phyloP scores from a whole-genome alignment of 371 early-diverging fungal species.

The Syncephalastrum monosporum region DNA sequence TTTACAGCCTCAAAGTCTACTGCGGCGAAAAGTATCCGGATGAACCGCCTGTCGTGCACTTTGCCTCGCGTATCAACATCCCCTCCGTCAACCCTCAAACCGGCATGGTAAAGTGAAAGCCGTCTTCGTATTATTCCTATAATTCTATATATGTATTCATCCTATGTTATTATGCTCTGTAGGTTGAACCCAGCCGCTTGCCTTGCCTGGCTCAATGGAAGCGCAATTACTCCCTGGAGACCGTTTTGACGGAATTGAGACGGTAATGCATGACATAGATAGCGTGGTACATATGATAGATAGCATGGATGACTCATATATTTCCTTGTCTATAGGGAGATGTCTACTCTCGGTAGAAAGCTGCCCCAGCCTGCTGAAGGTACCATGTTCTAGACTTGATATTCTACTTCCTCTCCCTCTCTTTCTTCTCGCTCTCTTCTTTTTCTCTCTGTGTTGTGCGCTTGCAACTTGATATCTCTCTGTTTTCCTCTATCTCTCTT shows the following conservation, averaged over 20 bases:
- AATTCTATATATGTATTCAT: not conserved
- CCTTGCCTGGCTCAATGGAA: conserved; percentile 83
- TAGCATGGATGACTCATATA: not conserved
- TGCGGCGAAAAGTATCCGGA: conserved; percentile 91
- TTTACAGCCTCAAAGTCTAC: conserved; percentile 81
- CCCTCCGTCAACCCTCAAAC: conserved; percentile 83
- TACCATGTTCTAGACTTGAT: conserved; percentile 49
- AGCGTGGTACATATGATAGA: too few species aligned
- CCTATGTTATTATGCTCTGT: not conserved
- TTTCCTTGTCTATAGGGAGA: conserved; percentile 62
- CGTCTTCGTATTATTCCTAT: conserved; percentile 8
- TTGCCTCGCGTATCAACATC: conserved; percentile 84
- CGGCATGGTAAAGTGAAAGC: conserved; percentile 62
- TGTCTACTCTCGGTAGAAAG: conserved; percentile 81
- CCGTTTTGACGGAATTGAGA: conserved; percentile 83
- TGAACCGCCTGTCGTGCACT: conserved; percentile 74
- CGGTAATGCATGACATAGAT: conserved; percentile 49
- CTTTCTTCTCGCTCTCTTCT: conserved; percentile 1
- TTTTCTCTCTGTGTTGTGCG: not conserved
- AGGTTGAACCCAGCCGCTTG: conserved; percentile 73
- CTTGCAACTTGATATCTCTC: too few species aligned
- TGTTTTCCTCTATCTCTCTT: too few species aligned
- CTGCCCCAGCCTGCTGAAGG: conserved; percentile 91
- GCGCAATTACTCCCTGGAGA: conserved; percentile 75
- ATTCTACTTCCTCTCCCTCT: not conserved